These are phyloP conservation scores for Trametes meyenii DNA, from an alignment of 768 basidiomycete genomes.

Conservation along the genomic window DNA sequence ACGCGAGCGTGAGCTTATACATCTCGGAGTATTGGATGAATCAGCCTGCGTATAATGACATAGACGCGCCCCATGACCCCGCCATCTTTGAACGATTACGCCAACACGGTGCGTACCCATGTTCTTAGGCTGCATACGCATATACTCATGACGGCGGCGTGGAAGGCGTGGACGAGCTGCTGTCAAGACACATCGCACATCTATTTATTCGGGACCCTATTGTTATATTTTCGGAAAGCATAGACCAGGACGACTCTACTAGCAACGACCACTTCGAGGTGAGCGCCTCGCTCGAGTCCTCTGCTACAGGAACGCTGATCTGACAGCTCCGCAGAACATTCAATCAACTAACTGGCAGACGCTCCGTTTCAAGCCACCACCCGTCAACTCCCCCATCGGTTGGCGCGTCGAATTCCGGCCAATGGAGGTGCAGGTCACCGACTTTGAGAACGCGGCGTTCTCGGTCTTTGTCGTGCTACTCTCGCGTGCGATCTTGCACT, in stretches of 20 bases:
- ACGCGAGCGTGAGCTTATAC: conserved; percentile 95
- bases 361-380: conserved; percentile 96
- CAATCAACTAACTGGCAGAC: conserved; percentile 99
- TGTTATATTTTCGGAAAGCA: conserved; percentile 91
- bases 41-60: conserved; percentile 94
- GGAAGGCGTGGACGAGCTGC: conserved; percentile 79
- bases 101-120: conserved; percentile 62
- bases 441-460: conserved; percentile 98
- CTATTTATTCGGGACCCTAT: conserved; percentile 97
- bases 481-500: conserved; percentile 89
- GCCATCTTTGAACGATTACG: conserved; percentile 71
- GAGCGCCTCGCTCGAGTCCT: conserved; percentile 16
- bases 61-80: conserved; percentile 75
- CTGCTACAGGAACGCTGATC: background rate
- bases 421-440: conserved; percentile 99
- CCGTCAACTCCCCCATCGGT: conserved; percentile 88
- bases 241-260: conserved; percentile 84
- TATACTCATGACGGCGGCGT: too few species aligned
- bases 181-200: conserved; percentile 92
- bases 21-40: conserved; percentile 87
- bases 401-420: conserved; percentile 99
- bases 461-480: conserved; percentile 93
- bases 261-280: conserved; percentile 98
- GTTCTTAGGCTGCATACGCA: background rate
- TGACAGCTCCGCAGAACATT: conserved; percentile 65